Base-by-base conservation (phyloP, 108 stramenopile species). In the Nannochloropsis gaditana region DNA sequence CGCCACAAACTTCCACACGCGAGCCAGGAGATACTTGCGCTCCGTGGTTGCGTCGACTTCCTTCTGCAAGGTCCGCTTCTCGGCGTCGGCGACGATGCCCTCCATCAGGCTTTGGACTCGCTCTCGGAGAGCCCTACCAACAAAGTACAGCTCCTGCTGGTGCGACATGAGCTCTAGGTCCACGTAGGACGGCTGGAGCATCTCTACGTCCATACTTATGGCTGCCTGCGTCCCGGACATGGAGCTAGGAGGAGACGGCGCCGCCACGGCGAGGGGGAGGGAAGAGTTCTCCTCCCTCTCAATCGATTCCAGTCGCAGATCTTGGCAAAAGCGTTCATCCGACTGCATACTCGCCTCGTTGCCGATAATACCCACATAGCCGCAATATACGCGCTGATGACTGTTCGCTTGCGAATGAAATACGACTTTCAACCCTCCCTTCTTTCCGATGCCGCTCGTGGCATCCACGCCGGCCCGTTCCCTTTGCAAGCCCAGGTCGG, bases 1-100 rank as follows among this genome's bases (percentile, higher is more conserved):
- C 81, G 41, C n/a, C 5, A 86, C 42, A 17, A 21, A 50, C 41
- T 83, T 84, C 86, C 86, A 86, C 15, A 19, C 44, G 5, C 43
- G 17, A n/a, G 44, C 82, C 82, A 82, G 82, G 5, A 82, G 44
- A 21, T 44, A 82, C 43, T 19, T 15, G 5, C 41, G 21, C 83
- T 82, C 82, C n/a, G 17, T 43, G 6, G 44, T 21, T 17, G 21
- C 5, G 47, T n/a, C 83, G 5, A 44, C 83, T 19, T 80, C 86
- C 81, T 82, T 41, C 59, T 73, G 59, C 59, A 15, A n/a, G 15
- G 15, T 15, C 59, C n/a, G 15, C 59, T 73, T 6, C 59, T 73
- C 59, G 6, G 59, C 6, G n/a, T 73, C 59, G n/a, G 59, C 15
- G 59, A 73, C 19, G 19, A 73, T 73, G 59, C 86, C 43, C 19